Evolutionary conservation across 108 stramenopile species (phyloP).

Genomic region (Cylindrotheca closterium): DNA sequence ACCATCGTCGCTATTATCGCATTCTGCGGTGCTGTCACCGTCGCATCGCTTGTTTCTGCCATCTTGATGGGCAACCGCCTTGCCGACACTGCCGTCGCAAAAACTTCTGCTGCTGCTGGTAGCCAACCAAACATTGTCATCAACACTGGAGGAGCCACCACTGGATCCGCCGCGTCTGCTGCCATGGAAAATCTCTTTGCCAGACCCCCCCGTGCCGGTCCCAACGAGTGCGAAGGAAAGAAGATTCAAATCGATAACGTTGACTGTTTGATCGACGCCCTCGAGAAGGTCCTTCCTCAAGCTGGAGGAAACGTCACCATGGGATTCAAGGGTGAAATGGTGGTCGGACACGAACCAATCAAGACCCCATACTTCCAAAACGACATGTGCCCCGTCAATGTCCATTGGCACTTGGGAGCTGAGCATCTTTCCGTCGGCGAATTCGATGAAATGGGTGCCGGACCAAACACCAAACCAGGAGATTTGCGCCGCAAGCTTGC

Average conservation of each 20-base stretch:
- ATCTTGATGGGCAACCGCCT: not conserved
- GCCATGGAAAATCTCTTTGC: not conserved
- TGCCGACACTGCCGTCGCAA: not conserved
- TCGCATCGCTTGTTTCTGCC: not conserved
- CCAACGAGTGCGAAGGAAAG: slow-evolving; percentile 10
- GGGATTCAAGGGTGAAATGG: slow-evolving; percentile 37
- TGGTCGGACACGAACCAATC: slow-evolving; percentile 32
- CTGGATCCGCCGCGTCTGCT: too few relatives aligned
- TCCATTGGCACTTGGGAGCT: slow-evolving; percentile 48
- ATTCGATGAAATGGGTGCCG: slow-evolving; percentile 54
- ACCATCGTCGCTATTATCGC: not conserved
- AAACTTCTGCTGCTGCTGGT: too few relatives aligned
- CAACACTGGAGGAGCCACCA: not conserved
- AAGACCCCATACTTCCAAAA: slow-evolving; percentile 37
- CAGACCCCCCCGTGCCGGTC: not conserved
- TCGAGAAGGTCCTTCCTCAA: slow-evolving; percentile 14
- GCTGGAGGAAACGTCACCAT: slow-evolving; percentile 55
- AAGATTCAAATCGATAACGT: slow-evolving; percentile 13
- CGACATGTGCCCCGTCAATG: slow-evolving; percentile 64
- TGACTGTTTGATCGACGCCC: slow-evolving; percentile 11
- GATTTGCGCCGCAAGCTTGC: slow-evolving; percentile 1
- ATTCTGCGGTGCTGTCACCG: not conserved
- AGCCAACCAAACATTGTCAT: not conserved
- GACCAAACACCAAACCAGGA: slow-evolving; percentile 18
- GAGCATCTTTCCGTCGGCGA: slow-evolving; percentile 68